Evolutionary conservation across 352 stramenopile genomes (phyloP).

Genomic region (Globisporangium cystogenes): DNA sequence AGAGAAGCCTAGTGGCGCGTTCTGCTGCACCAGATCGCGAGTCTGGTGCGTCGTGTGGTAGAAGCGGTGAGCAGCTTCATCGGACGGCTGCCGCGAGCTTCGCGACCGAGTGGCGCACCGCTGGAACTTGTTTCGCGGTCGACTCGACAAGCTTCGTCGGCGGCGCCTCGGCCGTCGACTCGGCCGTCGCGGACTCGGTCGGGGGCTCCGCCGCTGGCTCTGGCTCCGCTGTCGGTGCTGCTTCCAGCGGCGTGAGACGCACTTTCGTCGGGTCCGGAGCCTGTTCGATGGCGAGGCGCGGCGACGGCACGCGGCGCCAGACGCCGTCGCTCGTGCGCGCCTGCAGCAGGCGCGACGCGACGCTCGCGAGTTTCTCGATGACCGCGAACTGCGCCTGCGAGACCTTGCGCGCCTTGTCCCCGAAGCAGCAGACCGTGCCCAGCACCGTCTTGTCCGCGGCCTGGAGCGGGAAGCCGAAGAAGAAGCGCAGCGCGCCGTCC

Average conservation of each 20-base stretch:
- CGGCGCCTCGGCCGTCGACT: too few relatives aligned
- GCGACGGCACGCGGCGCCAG: background rate
- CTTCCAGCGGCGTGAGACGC: background rate
- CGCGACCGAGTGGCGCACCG: background rate
- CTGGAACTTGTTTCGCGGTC: too few relatives aligned
- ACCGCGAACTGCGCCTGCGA: constrained; percentile 41
- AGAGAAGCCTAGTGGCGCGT: too few relatives aligned
- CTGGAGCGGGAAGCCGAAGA: constrained; percentile 51
- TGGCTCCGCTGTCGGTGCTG: background rate
- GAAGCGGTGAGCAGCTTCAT: background rate
- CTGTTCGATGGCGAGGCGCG: background rate
- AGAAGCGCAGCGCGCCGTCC: constrained; percentile 35
- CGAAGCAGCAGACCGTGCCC: constrained; percentile 47
- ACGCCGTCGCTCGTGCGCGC: constrained; percentile 3
- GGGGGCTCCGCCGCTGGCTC: background rate
- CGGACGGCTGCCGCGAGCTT: background rate
- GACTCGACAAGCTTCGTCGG: too few relatives aligned
- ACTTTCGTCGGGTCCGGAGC: background rate
- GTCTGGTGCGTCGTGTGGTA: background rate
- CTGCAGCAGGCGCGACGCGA: constrained; percentile 29
- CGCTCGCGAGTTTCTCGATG: constrained; percentile 30
- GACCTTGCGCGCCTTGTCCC: constrained; percentile 30
- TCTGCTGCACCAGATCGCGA: background rate
- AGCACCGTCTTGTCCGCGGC: constrained; percentile 28
- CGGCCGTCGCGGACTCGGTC: background rate